Conservation (phyloP, 192 early-diverging fungal species). For the Coemansia sp. region DNA sequence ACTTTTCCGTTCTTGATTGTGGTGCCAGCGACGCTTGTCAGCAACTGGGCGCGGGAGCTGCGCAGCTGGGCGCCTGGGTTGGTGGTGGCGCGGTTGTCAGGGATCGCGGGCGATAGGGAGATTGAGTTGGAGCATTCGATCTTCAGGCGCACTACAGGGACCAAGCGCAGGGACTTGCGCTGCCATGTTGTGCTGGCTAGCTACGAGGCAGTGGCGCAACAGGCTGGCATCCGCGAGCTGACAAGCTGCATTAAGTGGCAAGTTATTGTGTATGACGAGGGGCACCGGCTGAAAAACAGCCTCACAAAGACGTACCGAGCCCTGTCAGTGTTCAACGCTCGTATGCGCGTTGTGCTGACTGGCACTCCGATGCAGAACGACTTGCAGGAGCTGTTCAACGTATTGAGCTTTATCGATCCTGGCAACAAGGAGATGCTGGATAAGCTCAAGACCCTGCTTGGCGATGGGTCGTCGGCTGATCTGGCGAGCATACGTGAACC, state of each 20-base stretch:
- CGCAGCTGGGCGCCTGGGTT: slow-evolving; percentile 89
- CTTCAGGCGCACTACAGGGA: slow-evolving; percentile 7
- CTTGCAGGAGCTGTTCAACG: slow-evolving; percentile 78
- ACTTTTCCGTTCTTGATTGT: slow-evolving; percentile 94
- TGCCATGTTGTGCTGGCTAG: slow-evolving; percentile 95
- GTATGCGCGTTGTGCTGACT: slow-evolving; percentile 88
- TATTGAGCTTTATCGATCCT: slow-evolving; percentile 89
- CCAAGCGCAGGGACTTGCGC: slow-evolving; percentile 44
- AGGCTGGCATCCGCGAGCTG: slow-evolving; percentile 54
- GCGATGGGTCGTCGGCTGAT: slow-evolving; percentile 53
- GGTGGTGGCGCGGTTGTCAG: slow-evolving; percentile 83
- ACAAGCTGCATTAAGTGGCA: slow-evolving; percentile 77
- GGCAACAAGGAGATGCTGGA: slow-evolving; percentile 64
- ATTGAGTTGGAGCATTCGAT: slow-evolving; percentile 45
- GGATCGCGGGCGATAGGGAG: slow-evolving; percentile 66
- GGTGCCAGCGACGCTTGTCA: slow-evolving; percentile 89
- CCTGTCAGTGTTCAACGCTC: slow-evolving; percentile 70
- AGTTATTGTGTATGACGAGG: slow-evolving; percentile 90
- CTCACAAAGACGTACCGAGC: slow-evolving; percentile 83
- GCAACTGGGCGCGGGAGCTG: slow-evolving; percentile 89
- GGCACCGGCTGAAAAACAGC: slow-evolving; percentile 93
- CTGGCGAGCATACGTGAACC: slow-evolving; percentile 70
- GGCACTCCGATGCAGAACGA: slow-evolving; percentile 97
- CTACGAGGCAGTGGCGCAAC: slow-evolving; percentile 86
- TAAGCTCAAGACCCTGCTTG: slow-evolving; percentile 55